Base-by-base conservation (phyloP, 2,329 filamentous ascomycete genomes). In the Pseudopithomyces chartarum region DNA sequence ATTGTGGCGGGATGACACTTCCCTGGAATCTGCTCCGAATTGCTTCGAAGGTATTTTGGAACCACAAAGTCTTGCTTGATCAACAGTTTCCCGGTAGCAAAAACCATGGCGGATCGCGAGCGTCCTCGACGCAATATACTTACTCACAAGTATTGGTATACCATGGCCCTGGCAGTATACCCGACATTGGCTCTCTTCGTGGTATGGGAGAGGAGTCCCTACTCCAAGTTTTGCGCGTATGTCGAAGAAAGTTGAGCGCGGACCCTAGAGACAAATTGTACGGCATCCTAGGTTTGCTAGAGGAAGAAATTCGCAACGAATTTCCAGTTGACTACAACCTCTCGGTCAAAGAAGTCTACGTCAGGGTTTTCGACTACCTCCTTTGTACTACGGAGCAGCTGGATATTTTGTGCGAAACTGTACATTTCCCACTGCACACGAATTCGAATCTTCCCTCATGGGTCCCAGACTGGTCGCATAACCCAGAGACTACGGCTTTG, bases 261-360 rank as follows among this genome's bases (percentile, higher is more conserved):
- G 70, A 76, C 19, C 60, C 75, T 4, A 65, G 62, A n/a, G 76
- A 78, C 48, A 78, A 75, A 53, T 61, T 78, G 1, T 77, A 70
- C 52, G 75, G 71, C 6, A 60, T 78, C 17, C 57, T 78, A 0
- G 75, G 74, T 1, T 42, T 78, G 4, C 51, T 77, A 15, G 62
- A 65, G 0, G 57, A 66, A n/a, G 56, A 59, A 6, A 50, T 73
- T 2, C 63, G 67, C 6, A 59, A 54, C 1, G 62, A 70, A 2
- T 70, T 78, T 40, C 56, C 58, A 1, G 58, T 71, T 12, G 65
- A 77, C 54, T 77, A 77, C 56, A 61, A 39, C 20, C 43, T 67
- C 3, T 70, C 74, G 0, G 57, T 74, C 7, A 72, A 69, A 29
- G 64, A 75, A 1, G 64, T 76, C 1, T 78, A 76, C 40, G 73